Evolutionary conservation across 2,329 filamentous ascomycete genomes (phyloP).

Genomic region (Aureobasidium namibiae): DNA sequence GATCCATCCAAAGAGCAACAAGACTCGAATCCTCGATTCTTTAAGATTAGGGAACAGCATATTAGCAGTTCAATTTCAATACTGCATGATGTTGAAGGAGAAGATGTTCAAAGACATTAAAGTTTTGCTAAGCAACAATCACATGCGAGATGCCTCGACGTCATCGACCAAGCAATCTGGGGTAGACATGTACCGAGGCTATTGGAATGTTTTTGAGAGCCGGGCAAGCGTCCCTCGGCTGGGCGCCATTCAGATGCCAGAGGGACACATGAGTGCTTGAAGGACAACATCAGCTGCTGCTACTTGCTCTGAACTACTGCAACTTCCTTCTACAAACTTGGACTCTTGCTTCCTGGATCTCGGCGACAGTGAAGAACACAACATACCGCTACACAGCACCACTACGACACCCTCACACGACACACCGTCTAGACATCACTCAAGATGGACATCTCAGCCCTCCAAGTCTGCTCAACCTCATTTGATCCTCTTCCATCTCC

Average conservation of each 20-base stretch:
- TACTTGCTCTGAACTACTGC: neutral
- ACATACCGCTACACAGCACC: neutral
- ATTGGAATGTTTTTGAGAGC: neutral
- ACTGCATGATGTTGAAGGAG: neutral
- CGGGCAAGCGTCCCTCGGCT: neutral
- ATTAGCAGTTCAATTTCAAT: neutral
- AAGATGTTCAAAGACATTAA: neutral
- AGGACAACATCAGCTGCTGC: neutral
- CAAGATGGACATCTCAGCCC: conserved; percentile 8
- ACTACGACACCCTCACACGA: neutral
- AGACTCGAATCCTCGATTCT: too few relatives aligned
- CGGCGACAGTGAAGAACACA: neutral
- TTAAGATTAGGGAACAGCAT: too few relatives aligned
- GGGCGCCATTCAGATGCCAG: neutral
- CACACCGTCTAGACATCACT: neutral
- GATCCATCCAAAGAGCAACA: too few relatives aligned
- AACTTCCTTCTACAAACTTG: neutral
- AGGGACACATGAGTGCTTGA: neutral
- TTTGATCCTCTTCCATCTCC: too few relatives aligned
- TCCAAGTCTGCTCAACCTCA: neutral
- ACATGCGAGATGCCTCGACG: neutral
- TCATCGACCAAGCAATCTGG: neutral
- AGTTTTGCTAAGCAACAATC: neutral
- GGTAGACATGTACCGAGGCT: neutral
- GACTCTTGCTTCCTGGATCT: neutral